A percentile compares a stretch with the other conserved stretches of the same genome.
phyloP scores from a whole-genome alignment of 208 protist genomes.

The Herpetomonas samuelpessoai region DNA sequence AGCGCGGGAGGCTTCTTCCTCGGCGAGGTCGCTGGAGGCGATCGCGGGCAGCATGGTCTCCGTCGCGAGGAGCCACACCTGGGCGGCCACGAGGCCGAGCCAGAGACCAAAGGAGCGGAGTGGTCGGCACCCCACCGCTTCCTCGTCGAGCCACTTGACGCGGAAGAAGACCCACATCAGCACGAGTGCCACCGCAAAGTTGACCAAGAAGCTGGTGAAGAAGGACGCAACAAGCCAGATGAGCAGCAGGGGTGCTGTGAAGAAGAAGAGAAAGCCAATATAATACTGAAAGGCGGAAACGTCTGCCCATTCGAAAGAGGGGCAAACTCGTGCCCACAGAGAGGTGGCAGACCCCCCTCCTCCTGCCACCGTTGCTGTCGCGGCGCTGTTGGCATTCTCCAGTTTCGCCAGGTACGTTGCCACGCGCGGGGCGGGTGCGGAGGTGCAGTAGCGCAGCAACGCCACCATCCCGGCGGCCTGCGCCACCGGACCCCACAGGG shows the following conservation, averaged over 20 bases:
- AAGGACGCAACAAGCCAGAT: slow-evolving; percentile 20
- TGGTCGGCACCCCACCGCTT: slow-evolving; percentile 13
- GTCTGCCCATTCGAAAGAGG: slow-evolving; percentile 16
- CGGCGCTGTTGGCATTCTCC: background rate
- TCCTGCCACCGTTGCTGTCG: background rate
- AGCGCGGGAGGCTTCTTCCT: slow-evolving; percentile 11
- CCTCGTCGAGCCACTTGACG: slow-evolving; percentile 14
- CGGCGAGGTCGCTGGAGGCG: slow-evolving; percentile 17
- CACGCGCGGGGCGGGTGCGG: slow-evolving; percentile 12
- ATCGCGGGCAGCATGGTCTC: slow-evolving; percentile 19
- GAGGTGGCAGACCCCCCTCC: background rate
- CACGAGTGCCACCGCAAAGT: slow-evolving; percentile 16
- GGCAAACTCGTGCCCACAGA: too few relatives aligned
- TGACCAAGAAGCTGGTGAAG: slow-evolving; percentile 20
- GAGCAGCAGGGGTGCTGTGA: slow-evolving; percentile 28
- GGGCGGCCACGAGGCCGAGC: slow-evolving; percentile 18
- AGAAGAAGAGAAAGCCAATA: slow-evolving; percentile 12
- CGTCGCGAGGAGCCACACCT: slow-evolving; percentile 15
- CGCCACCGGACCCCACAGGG: background rate
- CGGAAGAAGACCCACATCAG: slow-evolving; percentile 20
- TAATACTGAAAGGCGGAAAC: slow-evolving; percentile 15
- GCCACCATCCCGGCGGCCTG: background rate
- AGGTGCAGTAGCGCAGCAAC: slow-evolving; percentile 21
- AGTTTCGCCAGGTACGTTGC: slow-evolving; percentile 24
- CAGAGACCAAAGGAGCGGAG: slow-evolving; percentile 17